A percentile compares a stretch with the other conserved stretches of the same genome.
phyloP scores from a whole-genome alignment of 208 protist genomes.

The Wallacemonas sp. region DNA sequence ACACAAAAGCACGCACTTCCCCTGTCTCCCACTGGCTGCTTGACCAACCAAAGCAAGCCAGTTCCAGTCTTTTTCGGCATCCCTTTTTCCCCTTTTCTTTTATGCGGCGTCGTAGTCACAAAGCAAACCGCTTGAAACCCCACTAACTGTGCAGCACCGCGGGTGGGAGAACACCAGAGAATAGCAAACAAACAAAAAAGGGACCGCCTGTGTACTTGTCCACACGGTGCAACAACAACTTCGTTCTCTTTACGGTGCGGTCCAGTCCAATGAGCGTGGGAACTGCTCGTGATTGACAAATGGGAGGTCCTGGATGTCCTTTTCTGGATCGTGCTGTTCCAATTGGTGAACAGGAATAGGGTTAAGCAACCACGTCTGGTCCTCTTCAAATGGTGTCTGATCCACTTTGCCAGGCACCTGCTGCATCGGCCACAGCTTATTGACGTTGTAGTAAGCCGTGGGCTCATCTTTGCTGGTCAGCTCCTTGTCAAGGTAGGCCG shows the following conservation, averaged over 20 bases:
- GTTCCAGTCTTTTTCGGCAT: no score
- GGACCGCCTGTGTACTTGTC: no score
- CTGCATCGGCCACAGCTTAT: constrained; percentile 87
- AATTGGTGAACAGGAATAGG: constrained; percentile 86
- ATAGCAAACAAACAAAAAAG: no score
- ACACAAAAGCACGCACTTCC: no score
- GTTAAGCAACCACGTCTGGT: constrained; percentile 88
- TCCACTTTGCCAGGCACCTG: constrained; percentile 84
- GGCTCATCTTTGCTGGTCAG: constrained; percentile 58
- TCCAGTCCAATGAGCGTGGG: constrained; percentile 83
- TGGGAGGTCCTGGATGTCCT: constrained; percentile 83
- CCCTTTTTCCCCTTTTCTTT: no score
- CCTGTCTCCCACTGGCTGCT: no score
- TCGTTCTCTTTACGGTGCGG: constrained; percentile 49
- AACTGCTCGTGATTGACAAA: constrained; percentile 92
- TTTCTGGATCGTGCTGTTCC: constrained; percentile 82
- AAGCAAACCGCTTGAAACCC: no score
- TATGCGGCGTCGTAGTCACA: no score
- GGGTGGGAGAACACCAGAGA: no score
- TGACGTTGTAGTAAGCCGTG: constrained; percentile 73
- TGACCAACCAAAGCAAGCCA: background rate
- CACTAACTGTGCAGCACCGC: no score
- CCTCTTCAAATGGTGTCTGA: constrained; percentile 88
- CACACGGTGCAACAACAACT: background rate
- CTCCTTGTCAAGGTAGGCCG: constrained; percentile 81